These are phyloP conservation scores for Magnolia changhungtana DNA, from an alignment of 164 flowering plant species.

Conservation along the genomic window DNA sequence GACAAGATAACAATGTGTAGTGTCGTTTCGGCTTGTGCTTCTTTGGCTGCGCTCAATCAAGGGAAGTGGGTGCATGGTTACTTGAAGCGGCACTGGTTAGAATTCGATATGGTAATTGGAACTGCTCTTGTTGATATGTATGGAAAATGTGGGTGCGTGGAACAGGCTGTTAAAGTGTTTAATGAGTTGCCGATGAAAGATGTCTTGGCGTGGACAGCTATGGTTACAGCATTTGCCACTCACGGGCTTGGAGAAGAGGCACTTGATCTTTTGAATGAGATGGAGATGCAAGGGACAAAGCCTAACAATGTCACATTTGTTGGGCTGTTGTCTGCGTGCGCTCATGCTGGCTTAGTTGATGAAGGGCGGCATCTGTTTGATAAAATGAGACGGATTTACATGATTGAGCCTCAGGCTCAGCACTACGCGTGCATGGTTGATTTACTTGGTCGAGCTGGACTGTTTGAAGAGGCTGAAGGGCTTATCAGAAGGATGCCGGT, in stretches of 20 bases:
- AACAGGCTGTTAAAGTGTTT: constrained; percentile 49
- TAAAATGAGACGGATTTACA: constrained; percentile 45
- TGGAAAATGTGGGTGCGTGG: constrained; percentile 69
- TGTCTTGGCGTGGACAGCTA: constrained; percentile 65
- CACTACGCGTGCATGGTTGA: constrained; percentile 87
- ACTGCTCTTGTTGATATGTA: constrained; percentile 82
- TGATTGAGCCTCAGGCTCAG: constrained; percentile 49
- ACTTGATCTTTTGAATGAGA: constrained; percentile 46
- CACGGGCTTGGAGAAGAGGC: constrained; percentile 62
- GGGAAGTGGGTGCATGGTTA: constrained; percentile 70
- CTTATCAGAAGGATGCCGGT: constrained; percentile 64
- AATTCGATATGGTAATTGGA: constrained; percentile 50
- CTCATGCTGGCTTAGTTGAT: constrained; percentile 73
- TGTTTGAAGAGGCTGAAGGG: constrained; percentile 57
- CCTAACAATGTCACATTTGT: constrained; percentile 75
- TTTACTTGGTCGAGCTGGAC: constrained; percentile 57
- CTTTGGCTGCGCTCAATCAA: constrained; percentile 36
- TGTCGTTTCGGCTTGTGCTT: constrained; percentile 24
- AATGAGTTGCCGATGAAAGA: constrained; percentile 47
- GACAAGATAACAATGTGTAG: constrained; percentile 22
- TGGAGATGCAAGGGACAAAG: constrained; percentile 48
- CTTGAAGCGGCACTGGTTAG: constrained; percentile 45
- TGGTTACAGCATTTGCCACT: constrained; percentile 65
- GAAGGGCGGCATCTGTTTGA: constrained; percentile 56
- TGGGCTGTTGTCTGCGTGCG: constrained; percentile 70